These are phyloP conservation scores for Saururus chinensis DNA, from an alignment of 164 flowering plant genomes.

Conservation along the genomic window DNA sequence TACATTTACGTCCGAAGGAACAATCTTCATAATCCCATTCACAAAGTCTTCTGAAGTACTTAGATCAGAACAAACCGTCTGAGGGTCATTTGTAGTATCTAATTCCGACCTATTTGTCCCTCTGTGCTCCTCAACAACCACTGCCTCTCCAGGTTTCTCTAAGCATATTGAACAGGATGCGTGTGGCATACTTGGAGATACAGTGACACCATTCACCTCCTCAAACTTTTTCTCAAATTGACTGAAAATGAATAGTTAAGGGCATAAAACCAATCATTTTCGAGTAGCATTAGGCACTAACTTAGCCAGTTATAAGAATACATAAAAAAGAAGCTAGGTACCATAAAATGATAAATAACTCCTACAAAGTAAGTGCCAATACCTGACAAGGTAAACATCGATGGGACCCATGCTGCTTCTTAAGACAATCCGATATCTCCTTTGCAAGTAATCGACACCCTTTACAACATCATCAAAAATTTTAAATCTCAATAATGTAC, in stretches of 20 bases:
- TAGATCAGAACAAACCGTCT: constrained; percentile 33
- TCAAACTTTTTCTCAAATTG: constrained; percentile 89
- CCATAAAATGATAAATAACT: not conserved
- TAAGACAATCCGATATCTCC: constrained; percentile 86
- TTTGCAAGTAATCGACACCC: constrained; percentile 90
- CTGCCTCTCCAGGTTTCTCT: constrained; percentile 20
- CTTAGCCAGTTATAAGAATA: not conserved
- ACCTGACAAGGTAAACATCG: constrained; percentile 97
- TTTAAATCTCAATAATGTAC: constrained; percentile 3
- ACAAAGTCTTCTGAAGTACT: constrained; percentile 65
- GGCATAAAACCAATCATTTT: constrained; percentile 1
- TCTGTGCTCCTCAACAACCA: constrained; percentile 23
- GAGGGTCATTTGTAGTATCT: constrained; percentile 26
- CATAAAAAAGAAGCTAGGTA: not conserved
- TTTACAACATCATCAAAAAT: constrained; percentile 13
- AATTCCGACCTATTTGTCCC: constrained; percentile 35
- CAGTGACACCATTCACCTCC: constrained; percentile 53
- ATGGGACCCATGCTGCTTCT: constrained; percentile 98
- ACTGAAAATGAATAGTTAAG: constrained; percentile 22
- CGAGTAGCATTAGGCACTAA: not conserved
- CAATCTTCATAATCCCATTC: constrained; percentile 85
- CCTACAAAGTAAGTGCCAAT: constrained; percentile 7
- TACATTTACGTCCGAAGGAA: constrained; percentile 83
- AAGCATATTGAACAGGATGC: constrained; percentile 33
- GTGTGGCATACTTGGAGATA: constrained; percentile 25